Conservation (phyloP, 371 early-diverging fungal genomes). For the Rhizopus sp. region DNA sequence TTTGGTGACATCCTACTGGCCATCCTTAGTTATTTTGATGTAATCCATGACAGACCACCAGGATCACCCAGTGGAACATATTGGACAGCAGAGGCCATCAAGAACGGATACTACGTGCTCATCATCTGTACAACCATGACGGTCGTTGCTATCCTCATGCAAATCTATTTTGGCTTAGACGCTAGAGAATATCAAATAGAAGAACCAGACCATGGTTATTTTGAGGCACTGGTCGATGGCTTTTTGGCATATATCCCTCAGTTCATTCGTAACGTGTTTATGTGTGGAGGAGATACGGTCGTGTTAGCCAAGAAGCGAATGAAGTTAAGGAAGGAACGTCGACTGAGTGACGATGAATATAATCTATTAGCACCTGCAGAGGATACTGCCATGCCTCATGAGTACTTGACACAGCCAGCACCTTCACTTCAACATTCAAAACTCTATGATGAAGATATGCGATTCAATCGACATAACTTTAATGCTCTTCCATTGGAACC, state of each 20-base stretch:
- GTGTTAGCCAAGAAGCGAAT: slow-evolving; percentile 43
- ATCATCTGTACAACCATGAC: slow-evolving; percentile 43
- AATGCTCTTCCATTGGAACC: slow-evolving; percentile 25
- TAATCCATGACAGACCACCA: slow-evolving; percentile 44
- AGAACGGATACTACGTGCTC: slow-evolving; percentile 46
- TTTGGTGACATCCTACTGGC: slow-evolving; percentile 43
- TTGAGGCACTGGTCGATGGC: slow-evolving; percentile 43
- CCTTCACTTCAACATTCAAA: slow-evolving; percentile 17
- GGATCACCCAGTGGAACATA: slow-evolving; percentile 32
- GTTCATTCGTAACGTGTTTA: slow-evolving; percentile 40
- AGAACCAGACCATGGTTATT: slow-evolving; percentile 24
- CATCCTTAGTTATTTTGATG: slow-evolving; percentile 25
- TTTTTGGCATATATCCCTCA: slow-evolving; percentile 48
- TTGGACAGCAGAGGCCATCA: slow-evolving; percentile 48
- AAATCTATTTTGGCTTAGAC: slow-evolving; percentile 38
- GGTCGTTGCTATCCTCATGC: slow-evolving; percentile 41
- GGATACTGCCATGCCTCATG: slow-evolving; percentile 7
- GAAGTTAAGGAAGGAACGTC: slow-evolving; percentile 24
- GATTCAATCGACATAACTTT: slow-evolving; percentile 13
- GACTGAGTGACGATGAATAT: slow-evolving; percentile 24
- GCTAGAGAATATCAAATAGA: slow-evolving; percentile 18
- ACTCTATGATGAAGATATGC: slow-evolving; percentile 17
- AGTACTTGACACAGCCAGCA: slow-evolving; percentile 18
- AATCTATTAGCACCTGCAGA: slow-evolving; percentile 17
- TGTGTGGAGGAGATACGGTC: slow-evolving; percentile 46